Base-by-base conservation (phyloP, 768 basidiomycete species). In the Coprinellus aureogranulatus region DNA sequence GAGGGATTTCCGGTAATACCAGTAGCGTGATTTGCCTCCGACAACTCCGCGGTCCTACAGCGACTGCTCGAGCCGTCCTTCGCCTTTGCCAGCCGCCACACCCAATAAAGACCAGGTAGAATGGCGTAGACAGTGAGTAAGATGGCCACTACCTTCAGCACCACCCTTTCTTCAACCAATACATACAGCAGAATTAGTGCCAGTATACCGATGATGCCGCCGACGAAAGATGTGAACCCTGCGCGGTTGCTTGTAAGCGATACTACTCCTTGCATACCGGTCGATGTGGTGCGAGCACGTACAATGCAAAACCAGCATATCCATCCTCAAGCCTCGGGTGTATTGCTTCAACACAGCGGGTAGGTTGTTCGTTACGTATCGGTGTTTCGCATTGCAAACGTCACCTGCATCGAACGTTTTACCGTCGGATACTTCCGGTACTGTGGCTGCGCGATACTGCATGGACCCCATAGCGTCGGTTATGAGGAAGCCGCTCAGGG, bases 401-500 rank as follows among this genome's bases (percentile, higher is more conserved):
- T 44, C 41, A 22, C 41, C 18, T 5, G 9, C 20, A 8, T 22
- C 8, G 41, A 44, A 8, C 10, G 41, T n/a, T 14, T 34, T 14
- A 6, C 14, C 14, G 34, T 34, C 34, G 14, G 6, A n/a, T 12
- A 20, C 26, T 12, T 27, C 41, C 0, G 23, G n/a, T 18, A 4
- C 16, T 46, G 30, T 26, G 20, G 39, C 10, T 6, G 41, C 41
- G 41, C 20, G 41, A 22, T 18, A 44, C 46, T 30, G 20, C 10
- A 30, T 40, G 22, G 18, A 40, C 6, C 56, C 44, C 14, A 50
- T 30, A 27, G 41, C 57, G 34, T 62, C 61, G 28, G 58, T 60
- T 25, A 62, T 39, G 11, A 62, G 52, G 40, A 62, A 62, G 6
- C 59, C 51, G 30, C 41, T 53, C 27, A 63, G 50, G 4, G 57